phyloP scores from a whole-genome alignment of 495 filamentous ascomycete genomes.

The Tricharina praecox region DNA sequence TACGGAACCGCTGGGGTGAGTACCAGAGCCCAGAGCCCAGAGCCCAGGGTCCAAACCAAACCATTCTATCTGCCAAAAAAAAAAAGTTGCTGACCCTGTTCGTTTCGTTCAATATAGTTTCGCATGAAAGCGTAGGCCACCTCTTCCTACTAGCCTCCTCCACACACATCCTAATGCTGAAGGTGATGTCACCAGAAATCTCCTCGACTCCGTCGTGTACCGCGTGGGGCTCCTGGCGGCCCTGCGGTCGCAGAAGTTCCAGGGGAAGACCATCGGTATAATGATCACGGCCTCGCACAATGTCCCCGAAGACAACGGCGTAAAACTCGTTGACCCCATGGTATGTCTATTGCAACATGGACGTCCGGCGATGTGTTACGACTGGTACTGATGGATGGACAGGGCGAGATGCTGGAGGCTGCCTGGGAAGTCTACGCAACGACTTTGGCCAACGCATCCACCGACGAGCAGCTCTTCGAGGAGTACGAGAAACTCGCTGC shows the following conservation, averaged over 20 bases:
- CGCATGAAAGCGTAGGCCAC: slow-evolving; percentile 59
- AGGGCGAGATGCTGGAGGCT: slow-evolving; percentile 91
- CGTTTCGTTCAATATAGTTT: slow-evolving; percentile 34
- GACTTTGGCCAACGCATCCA: slow-evolving; percentile 62
- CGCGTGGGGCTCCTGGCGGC: slow-evolving; percentile 76
- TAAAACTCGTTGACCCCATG: slow-evolving; percentile 96
- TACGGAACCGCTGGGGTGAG: slow-evolving; percentile 90
- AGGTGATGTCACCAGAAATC: slow-evolving; percentile 26
- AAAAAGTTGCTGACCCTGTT: neutral
- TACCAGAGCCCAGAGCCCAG: too few relatives aligned
- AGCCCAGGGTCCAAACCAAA: slow-evolving; percentile 5
- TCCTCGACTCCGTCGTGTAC: slow-evolving; percentile 80
- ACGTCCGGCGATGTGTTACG: too few relatives aligned
- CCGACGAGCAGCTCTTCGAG: slow-evolving; percentile 53
- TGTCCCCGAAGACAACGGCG: slow-evolving; percentile 87
- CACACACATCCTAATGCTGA: slow-evolving; percentile 2
- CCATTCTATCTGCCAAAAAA: neutral
- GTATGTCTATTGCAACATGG: too few relatives aligned
- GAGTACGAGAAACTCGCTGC: slow-evolving; percentile 56
- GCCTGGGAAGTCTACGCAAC: slow-evolving; percentile 87
- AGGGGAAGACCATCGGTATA: slow-evolving; percentile 80
- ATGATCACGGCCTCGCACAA: slow-evolving; percentile 99
- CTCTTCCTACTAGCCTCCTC: slow-evolving; percentile 23
- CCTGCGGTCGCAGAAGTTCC: slow-evolving; percentile 76
- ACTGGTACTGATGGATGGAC: neutral